Percentiles rank a stretch among this genome's conserved stretches.
Evolutionary conservation across 345 rosid species (phyloP).

Genomic region (Reutealis trisperma): DNA sequence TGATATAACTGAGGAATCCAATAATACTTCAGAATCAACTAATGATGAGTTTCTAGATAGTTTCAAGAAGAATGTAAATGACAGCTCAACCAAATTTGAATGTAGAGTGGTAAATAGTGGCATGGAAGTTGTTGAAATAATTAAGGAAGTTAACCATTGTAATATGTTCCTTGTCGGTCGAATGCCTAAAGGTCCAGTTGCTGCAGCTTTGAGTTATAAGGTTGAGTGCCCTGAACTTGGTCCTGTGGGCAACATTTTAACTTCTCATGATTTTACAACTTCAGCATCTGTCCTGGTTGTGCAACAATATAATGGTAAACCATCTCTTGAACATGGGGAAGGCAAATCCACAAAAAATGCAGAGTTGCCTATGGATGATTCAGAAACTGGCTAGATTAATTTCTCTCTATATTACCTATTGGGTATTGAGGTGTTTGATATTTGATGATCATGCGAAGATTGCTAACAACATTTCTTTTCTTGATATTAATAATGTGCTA

Average conservation of each 20-base stretch:
- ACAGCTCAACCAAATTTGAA: slow-evolving; percentile 38
- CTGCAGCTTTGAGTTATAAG: slow-evolving; percentile 36
- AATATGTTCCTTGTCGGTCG: slow-evolving; percentile 26
- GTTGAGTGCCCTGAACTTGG: slow-evolving; percentile 60
- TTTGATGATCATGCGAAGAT: background rate
- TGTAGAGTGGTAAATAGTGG: slow-evolving; percentile 8
- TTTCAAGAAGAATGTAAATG: slow-evolving; percentile 31
- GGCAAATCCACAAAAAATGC: slow-evolving; percentile 6
- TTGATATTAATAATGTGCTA: no score
- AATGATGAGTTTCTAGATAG: slow-evolving; percentile 43
- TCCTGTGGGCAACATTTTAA: slow-evolving; percentile 41
- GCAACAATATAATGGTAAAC: slow-evolving; percentile 13
- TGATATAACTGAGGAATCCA: slow-evolving; percentile 29
- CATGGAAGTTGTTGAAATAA: slow-evolving; percentile 14
- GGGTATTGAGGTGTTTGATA: no score
- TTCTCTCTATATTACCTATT: background rate
- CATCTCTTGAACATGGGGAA: background rate
- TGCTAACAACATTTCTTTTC: background rate
- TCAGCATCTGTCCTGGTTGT: slow-evolving; percentile 27
- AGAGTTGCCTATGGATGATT: slow-evolving; percentile 26
- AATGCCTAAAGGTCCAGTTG: slow-evolving; percentile 24
- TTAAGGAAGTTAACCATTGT: slow-evolving; percentile 12
- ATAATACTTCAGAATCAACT: slow-evolving; percentile 18
- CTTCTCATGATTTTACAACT: slow-evolving; percentile 19
- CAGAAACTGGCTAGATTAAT: background rate